Evolutionary conservation across 176 grass and related monocot genomes (phyloP).

Genomic region (Pontederia paniculata): DNA sequence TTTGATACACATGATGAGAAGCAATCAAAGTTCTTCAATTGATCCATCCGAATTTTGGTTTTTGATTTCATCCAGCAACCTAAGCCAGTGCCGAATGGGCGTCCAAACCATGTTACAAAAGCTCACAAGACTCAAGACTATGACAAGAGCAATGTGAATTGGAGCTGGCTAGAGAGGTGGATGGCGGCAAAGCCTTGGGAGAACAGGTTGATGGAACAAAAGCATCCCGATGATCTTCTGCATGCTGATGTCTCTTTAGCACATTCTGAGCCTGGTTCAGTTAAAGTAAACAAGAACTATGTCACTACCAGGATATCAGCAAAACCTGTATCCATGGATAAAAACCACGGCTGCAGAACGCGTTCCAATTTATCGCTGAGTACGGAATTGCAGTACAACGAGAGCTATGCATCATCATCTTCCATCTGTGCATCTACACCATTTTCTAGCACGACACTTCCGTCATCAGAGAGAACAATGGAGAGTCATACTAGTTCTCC

Average conservation of each 20-base stretch:
- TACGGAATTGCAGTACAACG: conserved; percentile 59
- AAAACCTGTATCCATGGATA: neutral
- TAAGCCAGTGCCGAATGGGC: conserved; percentile 29
- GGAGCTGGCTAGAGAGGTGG: conserved; percentile 9
- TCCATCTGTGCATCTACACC: conserved; percentile 61
- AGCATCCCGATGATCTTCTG: neutral
- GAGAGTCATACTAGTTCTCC: conserved; percentile 30
- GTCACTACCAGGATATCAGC: neutral
- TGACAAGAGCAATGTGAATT: conserved; percentile 42
- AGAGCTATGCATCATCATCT: conserved; percentile 72
- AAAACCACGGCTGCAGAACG: conserved; percentile 35
- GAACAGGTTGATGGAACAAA: conserved; percentile 12
- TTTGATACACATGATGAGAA: too few species aligned
- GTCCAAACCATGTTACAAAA: conserved; percentile 27
- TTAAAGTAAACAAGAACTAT: conserved; percentile 5
- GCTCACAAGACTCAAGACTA: conserved; percentile 41
- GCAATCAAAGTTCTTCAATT: too few species aligned
- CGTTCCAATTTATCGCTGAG: conserved; percentile 56
- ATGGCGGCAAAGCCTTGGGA: conserved; percentile 10
- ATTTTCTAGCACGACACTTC: conserved; percentile 36
- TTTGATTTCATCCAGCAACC: conserved; percentile 34
- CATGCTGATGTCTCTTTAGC: neutral
- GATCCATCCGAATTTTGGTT: neutral
- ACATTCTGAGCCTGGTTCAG: neutral
- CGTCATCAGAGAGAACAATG: conserved; percentile 42